These are phyloP conservation scores for Cladosporium sp. DNA, from an alignment of 2,329 filamentous ascomycete species.

Conservation along the genomic window DNA sequence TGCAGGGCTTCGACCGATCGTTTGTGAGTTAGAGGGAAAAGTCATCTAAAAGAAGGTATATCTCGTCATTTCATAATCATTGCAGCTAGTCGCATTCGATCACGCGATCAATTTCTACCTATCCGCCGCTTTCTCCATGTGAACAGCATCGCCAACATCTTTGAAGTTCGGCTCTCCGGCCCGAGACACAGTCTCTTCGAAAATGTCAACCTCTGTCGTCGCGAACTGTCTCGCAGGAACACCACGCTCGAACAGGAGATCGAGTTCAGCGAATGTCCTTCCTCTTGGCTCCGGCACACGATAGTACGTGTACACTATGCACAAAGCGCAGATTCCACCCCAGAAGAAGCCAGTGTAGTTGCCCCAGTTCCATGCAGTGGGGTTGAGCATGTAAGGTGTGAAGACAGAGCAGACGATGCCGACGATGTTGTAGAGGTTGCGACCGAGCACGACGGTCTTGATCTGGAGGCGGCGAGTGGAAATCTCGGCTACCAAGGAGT, in stretches of 20 bases:
- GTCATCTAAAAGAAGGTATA: neutral
- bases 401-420: conserved; percentile 76
- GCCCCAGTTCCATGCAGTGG: conserved; percentile 78
- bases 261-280: conserved; percentile 79
- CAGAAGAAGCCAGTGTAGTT: conserved; percentile 88
- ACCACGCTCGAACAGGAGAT: conserved; percentile 73
- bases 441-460: conserved; percentile 84
- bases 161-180: conserved; percentile 1
- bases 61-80: neutral
- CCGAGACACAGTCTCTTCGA: conserved; percentile 27
- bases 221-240: conserved; percentile 71
- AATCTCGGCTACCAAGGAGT: conserved; percentile 80
- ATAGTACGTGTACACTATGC: conserved; percentile 77
- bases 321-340: conserved; percentile 73
- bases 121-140: neutral
- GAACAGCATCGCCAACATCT: neutral
- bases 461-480: conserved; percentile 81
- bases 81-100: neutral
- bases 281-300: conserved; percentile 74
- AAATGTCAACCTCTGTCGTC: conserved; percentile 51
- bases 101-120: neutral
- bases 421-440: conserved; percentile 72
- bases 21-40: no score
- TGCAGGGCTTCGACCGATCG: no score
- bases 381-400: conserved; percentile 91